Evolutionary conservation across 306 rosid species (phyloP).

Genomic region (Spatholobus suberectus): DNA sequence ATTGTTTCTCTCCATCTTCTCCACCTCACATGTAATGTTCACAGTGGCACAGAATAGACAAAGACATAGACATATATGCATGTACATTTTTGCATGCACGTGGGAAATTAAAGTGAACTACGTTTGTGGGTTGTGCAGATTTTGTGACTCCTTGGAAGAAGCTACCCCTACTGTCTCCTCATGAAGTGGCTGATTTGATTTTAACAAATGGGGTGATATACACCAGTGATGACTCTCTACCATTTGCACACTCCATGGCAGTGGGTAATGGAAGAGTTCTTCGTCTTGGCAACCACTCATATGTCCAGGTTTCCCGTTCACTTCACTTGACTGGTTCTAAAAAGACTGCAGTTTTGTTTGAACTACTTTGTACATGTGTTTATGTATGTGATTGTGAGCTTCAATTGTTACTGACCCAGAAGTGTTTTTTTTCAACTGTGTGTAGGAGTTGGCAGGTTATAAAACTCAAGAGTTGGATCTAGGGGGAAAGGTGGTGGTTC

Average conservation of each 20-base stretch:
- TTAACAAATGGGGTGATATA: not conserved
- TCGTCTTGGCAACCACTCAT: not conserved
- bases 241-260: not conserved
- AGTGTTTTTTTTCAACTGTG: not conserved
- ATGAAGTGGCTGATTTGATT: not conserved
- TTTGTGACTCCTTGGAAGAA: conserved; percentile 32
- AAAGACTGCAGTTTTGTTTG: too few relatives aligned
- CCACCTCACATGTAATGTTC: conserved; percentile 26
- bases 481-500: not conserved
- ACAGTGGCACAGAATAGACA: too few relatives aligned
- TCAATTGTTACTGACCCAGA: not conserved
- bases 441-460: not conserved
- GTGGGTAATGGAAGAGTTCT: not conserved
- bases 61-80: not conserved
- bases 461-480: not conserved
- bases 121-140: conserved; percentile 36
- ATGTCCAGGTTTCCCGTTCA: not conserved
- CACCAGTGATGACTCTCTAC: not conserved
- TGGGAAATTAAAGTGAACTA: not conserved
- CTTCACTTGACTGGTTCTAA: not conserved
- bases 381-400: not conserved
- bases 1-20: conserved; percentile 39
- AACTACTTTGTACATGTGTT: too few relatives aligned
- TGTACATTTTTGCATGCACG: not conserved
- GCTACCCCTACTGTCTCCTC: not conserved